Percentiles rank a stretch among this genome's conserved stretches.
These are phyloP conservation scores for Ceratocystis huliohia DNA, from an alignment of 2,329 filamentous ascomycete species.

Conservation along the genomic window DNA sequence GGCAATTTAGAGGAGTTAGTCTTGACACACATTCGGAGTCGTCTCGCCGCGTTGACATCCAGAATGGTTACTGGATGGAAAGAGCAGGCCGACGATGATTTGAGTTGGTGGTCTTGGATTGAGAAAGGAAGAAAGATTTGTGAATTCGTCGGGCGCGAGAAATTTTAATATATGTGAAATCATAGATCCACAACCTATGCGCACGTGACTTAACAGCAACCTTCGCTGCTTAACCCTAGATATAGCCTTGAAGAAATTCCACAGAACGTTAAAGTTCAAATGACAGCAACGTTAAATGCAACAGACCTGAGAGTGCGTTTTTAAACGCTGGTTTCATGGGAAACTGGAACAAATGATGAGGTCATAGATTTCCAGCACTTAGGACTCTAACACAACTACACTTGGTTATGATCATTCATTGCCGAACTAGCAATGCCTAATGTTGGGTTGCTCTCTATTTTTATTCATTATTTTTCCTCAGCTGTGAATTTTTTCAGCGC, in stretches of 20 bases:
- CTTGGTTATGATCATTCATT: not conserved
- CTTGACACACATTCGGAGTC: constrained; percentile 44
- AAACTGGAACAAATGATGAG: too few relatives aligned
- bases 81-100: constrained; percentile 31
- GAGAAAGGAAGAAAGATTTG: constrained; percentile 26
- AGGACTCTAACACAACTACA: not conserved
- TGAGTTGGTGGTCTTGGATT: constrained; percentile 36
- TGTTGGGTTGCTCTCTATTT: not conserved
- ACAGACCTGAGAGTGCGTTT: too few relatives aligned
- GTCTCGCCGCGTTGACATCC: constrained; percentile 33
- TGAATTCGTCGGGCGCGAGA: not conserved
- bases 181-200: not conserved
- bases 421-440: not conserved
- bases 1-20: constrained; percentile 37
- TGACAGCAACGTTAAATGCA: too few relatives aligned
- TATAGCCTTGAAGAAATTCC: not conserved
- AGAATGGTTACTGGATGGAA: constrained; percentile 18
- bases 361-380: not conserved
- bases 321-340: too few relatives aligned
- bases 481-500: not conserved
- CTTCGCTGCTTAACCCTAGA: constrained; percentile 11
- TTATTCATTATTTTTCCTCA: not conserved
- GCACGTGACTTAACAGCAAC: not conserved
- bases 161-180: constrained; percentile 15
- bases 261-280: too few relatives aligned